phyloP scores from a whole-genome alignment of 1,284 basidiomycete genomes.

The Ustilago tritici region DNA sequence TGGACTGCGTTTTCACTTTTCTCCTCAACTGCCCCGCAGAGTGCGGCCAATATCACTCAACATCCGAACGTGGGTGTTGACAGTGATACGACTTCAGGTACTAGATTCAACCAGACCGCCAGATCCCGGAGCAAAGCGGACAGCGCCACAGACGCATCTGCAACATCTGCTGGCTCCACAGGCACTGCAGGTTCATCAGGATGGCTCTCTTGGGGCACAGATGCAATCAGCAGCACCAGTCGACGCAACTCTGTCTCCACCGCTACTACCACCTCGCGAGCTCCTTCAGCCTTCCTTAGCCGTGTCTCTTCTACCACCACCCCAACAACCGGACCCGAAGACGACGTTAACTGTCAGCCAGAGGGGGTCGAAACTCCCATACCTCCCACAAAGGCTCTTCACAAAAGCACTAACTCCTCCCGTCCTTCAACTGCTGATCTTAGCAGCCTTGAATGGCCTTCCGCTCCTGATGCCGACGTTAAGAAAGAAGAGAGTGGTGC shows the following conservation, averaged over 20 bases:
- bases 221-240: neutral
- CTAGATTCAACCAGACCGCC: neutral
- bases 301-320: neutral
- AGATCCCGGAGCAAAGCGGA: constrained; percentile 1
- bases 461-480: neutral
- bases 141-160: constrained; percentile 3
- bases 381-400: neutral
- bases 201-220: constrained; percentile 18
- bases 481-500: neutral
- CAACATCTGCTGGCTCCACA: constrained; percentile 5
- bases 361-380: constrained; percentile 19
- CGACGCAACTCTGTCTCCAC: constrained; percentile 17
- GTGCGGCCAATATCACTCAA: neutral
- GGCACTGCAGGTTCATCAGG: constrained; percentile 13
- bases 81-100: neutral
- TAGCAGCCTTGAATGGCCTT: constrained; percentile 9
- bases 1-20: constrained; percentile 39
- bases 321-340: constrained; percentile 7
- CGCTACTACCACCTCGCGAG: neutral
- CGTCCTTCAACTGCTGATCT: neutral
- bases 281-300: neutral
- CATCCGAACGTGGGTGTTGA: neutral
- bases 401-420: constrained; percentile 1
- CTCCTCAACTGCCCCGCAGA: constrained; percentile 9
- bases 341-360: constrained; percentile 23